phyloP scores from a whole-genome alignment of 2,329 filamentous ascomycete genomes.

The Alternaria infectoria region DNA sequence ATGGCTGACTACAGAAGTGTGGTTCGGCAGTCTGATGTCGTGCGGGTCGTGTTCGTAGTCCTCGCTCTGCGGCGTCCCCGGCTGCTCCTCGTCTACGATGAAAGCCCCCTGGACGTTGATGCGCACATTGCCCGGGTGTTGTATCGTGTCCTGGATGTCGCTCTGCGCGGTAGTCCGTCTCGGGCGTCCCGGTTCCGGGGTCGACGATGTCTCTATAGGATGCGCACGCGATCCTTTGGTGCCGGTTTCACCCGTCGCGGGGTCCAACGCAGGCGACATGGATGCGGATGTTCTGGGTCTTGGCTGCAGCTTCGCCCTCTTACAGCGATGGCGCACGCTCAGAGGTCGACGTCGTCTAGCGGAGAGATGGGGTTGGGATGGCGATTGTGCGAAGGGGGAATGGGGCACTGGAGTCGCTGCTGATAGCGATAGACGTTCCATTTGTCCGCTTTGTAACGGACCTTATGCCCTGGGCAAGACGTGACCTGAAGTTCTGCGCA shows the following conservation, averaged over 20 bases:
- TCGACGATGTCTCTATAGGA: constrained; percentile 22
- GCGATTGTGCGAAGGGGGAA: constrained; percentile 24
- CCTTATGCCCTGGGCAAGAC: constrained; percentile 34
- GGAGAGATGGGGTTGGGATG: constrained; percentile 23
- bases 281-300: constrained; percentile 37
- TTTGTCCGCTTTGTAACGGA: constrained; percentile 46
- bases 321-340: constrained; percentile 37
- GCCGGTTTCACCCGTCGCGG: constrained; percentile 43
- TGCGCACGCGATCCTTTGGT: constrained; percentile 23
- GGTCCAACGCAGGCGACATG: constrained; percentile 40
- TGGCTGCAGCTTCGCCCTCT: constrained; percentile 47
- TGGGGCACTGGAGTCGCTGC: constrained; percentile 26
- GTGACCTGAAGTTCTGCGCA: constrained; percentile 48
- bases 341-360: constrained; percentile 25
- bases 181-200: constrained; percentile 26
- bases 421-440: constrained; percentile 41
- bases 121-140: constrained; percentile 73
- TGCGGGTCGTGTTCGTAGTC: constrained; percentile 76
- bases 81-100: constrained; percentile 78
- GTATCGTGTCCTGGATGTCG: constrained; percentile 60
- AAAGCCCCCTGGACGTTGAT: constrained; percentile 98
- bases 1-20: constrained; percentile 93
- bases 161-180: constrained; percentile 41
- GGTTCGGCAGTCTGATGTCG: constrained; percentile 95
- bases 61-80: constrained; percentile 57